Evolutionary conservation across 176 grass and related monocot species (phyloP).

Genomic region (Typha latifolia): DNA sequence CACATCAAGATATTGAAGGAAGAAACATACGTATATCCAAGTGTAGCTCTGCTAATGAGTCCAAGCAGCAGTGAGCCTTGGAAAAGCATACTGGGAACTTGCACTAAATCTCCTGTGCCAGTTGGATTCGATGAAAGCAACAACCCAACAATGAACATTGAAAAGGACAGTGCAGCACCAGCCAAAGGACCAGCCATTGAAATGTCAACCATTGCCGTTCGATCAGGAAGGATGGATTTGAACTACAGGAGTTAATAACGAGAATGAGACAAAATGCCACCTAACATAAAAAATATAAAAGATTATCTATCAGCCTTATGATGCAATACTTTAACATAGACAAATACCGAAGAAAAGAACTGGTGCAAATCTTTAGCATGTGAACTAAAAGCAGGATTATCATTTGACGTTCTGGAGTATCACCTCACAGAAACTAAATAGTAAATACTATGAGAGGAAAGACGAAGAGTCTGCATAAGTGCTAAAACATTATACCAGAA

Average conservation of each 20-base stretch:
- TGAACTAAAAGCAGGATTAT: not conserved
- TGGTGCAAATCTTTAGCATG: not conserved
- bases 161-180: constrained; percentile 88
- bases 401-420: not conserved
- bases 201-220: constrained; percentile 88
- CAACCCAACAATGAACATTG: constrained; percentile 95
- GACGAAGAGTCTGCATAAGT: no score
- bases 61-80: constrained; percentile 96
- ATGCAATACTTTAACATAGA: not conserved
- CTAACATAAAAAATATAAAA: constrained; percentile 1
- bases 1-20: not conserved
- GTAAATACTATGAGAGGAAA: not conserved
- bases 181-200: constrained; percentile 81
- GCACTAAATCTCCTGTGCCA: constrained; percentile 72
- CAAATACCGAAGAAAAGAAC: not conserved
- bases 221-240: constrained; percentile 92
- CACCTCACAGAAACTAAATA: not conserved
- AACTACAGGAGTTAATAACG: constrained; percentile 57
- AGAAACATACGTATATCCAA: constrained; percentile 80
- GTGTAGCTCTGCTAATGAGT: constrained; percentile 84
- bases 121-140: constrained; percentile 72
- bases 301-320: not conserved
- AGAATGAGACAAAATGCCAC: constrained; percentile 16
- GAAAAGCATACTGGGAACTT: constrained; percentile 91
- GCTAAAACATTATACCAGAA: no score